Base-by-base conservation (phyloP, 129 eudicot species). In the Flaveria linearis region DNA sequence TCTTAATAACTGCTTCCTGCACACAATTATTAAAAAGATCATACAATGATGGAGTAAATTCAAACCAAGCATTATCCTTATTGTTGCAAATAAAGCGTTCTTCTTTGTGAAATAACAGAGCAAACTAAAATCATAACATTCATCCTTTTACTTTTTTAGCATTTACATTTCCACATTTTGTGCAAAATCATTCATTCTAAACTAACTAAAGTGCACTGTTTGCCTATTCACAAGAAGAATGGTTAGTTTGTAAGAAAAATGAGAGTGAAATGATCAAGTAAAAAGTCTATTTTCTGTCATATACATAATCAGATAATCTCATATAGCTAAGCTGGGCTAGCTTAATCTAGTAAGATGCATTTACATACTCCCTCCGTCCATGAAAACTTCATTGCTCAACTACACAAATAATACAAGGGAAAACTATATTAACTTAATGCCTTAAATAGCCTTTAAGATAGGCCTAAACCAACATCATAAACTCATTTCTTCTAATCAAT, bases 1-100 rank as follows among this genome's bases (percentile, higher is more conserved):
- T 93, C 98, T 90, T 93, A 64, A 92, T 79, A 14, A 82, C 80
- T 72, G 82, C 88, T 79, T 86, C 96, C 96, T 92, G 83, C 78
- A 68, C 16, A 67, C 12, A 28, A 22, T 47, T 57, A 71, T 39
- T 41, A 30, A 42, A 58, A 51, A 66, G 9, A 51, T 18, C 57
- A 58, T 65, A 0, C 26, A 66, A 74, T n/a, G 12, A 20, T 30
- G 20, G 3, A 52, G 51, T 7, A 53, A 72, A 36, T 58, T 7
- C 12, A 68, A 41, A 42, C 50, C 76, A 72, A 9, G 1, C 30
- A 50, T 62, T 60, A 8, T 58, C 42, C 30, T 58, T 28, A 20
- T 22, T 58, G 33, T 45, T 58, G 55, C 42, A 58, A 23, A 74
- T 1, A 43, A 15, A 3, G 25, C 47, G 14, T 57, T 9, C 10